These are phyloP conservation scores for Suillus cothurnatus DNA, from an alignment of 768 basidiomycete species.

Conservation along the genomic window DNA sequence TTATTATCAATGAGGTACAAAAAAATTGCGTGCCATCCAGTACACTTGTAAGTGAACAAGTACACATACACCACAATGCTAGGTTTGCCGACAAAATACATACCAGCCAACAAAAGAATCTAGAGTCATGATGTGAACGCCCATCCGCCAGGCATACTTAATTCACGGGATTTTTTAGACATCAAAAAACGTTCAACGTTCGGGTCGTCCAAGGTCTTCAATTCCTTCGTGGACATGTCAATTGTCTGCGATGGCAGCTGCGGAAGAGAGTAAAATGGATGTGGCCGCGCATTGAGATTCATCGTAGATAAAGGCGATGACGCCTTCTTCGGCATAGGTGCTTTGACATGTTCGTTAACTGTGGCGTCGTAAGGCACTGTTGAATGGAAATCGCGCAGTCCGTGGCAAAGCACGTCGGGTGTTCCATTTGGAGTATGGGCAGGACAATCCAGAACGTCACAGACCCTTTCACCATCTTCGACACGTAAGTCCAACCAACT, in stretches of 20 bases:
- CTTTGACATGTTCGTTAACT: conserved; percentile 16
- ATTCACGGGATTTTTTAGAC: conserved; percentile 28
- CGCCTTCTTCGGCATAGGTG: conserved; percentile 8
- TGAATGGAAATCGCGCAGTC: conserved; percentile 21
- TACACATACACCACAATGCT: not conserved
- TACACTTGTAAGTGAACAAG: conserved; percentile 1
- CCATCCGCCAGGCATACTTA: conserved; percentile 47
- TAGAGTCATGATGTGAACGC: conserved; percentile 20
- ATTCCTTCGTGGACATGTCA: conserved; percentile 20
- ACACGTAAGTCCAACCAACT: conserved; percentile 44
- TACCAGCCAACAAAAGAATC: conserved; percentile 8
- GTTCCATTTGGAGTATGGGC: conserved; percentile 37
- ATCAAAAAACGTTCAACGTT: conserved; percentile 19
- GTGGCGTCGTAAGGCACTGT: conserved; percentile 28
- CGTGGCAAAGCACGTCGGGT: conserved; percentile 28
- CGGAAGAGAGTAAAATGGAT: conserved; percentile 27
- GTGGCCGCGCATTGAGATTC: conserved; percentile 21
- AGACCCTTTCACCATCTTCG: conserved; percentile 27
- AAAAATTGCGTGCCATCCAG: conserved; percentile 5
- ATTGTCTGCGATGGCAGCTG: conserved; percentile 24
- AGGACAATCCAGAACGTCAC: conserved; percentile 31
- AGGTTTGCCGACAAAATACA: not conserved
- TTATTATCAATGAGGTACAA: conserved; percentile 8
- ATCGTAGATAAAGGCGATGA: conserved; percentile 14
- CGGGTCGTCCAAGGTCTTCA: conserved; percentile 12